These are phyloP conservation scores for Gracilaria gracilis DNA, from an alignment of 23 red algal species.

Conservation along the genomic window DNA sequence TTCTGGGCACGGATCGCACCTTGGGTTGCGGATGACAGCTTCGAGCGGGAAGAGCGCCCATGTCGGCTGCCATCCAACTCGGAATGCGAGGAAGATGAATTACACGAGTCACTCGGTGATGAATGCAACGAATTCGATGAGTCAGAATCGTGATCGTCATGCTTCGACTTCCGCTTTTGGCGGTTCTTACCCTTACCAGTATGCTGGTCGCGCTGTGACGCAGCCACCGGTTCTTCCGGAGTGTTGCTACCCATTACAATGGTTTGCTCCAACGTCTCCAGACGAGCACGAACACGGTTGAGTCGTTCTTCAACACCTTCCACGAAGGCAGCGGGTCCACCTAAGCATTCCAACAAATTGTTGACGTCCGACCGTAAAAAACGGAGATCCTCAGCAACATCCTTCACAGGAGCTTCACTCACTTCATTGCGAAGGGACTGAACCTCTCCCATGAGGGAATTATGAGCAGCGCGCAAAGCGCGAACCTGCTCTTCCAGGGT, in stretches of 20 bases:
- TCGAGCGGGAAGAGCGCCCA: neutral
- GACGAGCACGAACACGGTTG: neutral
- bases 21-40: conserved; percentile 1
- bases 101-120: neutral
- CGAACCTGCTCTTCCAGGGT: neutral
- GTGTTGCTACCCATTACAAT: no score
- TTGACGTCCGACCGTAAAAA: neutral
- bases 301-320: neutral
- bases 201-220: neutral
- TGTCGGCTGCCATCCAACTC: neutral
- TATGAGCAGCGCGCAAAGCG: neutral
- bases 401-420: neutral
- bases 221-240: neutral
- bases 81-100: neutral
- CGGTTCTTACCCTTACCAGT: no score
- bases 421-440: neutral
- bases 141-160: neutral
- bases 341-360: neutral
- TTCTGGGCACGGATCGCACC: neutral
- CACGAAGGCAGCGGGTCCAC: neutral
- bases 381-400: neutral
- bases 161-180: neutral
- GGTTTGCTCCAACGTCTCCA: conserved; percentile 1
- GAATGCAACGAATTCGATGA: neutral
- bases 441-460: neutral